These are phyloP conservation scores for Rhamnella rubrinervis DNA, from an alignment of 331 rosid genomes.

Conservation along the genomic window DNA sequence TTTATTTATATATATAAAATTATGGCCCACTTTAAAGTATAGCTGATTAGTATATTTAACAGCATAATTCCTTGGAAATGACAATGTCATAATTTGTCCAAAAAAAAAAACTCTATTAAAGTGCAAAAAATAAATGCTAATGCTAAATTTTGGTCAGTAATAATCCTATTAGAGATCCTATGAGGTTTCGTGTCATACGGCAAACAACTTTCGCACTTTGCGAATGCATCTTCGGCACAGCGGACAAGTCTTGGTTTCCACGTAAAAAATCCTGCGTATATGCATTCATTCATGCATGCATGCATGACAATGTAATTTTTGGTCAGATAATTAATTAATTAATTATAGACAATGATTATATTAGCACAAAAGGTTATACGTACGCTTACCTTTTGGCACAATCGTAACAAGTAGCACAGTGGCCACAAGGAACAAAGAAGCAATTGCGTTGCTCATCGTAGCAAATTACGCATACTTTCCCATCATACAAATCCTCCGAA, in stretches of 20 bases:
- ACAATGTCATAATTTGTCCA: too few relatives aligned
- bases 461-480: slow-evolving; percentile 43
- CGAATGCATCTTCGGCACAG: slow-evolving; percentile 37
- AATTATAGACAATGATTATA: too few relatives aligned
- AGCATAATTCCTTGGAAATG: too few relatives aligned
- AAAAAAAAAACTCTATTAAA: too few relatives aligned
- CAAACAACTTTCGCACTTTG: slow-evolving; percentile 31
- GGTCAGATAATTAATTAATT: background rate
- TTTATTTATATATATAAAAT: too few relatives aligned
- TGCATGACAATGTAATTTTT: background rate
- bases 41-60: too few relatives aligned
- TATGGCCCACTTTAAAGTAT: too few relatives aligned
- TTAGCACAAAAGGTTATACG: background rate
- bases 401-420: slow-evolving; percentile 37
- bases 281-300: background rate
- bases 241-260: slow-evolving; percentile 39
- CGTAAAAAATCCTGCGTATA: slow-evolving; percentile 35
- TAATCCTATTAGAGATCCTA: too few relatives aligned
- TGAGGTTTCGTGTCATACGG: background rate
- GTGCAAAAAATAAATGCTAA: too few relatives aligned
- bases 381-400: slow-evolving; percentile 35
- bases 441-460: slow-evolving; percentile 36
- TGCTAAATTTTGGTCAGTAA: too few relatives aligned
- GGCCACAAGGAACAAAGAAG: slow-evolving; percentile 50
- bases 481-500: slow-evolving; percentile 33